phyloP scores from a whole-genome alignment of 768 basidiomycete genomes.

The Boletus vinaceobasis region DNA sequence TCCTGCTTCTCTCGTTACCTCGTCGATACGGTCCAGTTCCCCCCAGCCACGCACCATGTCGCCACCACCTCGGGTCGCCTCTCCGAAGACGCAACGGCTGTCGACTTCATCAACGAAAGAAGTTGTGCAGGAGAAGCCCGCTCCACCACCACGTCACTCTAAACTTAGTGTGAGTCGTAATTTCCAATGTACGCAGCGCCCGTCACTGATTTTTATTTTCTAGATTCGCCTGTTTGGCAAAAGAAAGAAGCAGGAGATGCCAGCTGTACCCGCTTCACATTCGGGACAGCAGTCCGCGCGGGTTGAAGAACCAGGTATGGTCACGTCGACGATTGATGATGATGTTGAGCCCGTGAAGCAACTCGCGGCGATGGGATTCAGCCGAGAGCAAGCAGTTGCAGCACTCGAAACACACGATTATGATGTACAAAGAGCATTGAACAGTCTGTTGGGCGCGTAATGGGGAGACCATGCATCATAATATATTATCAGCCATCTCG shows the following conservation, averaged over 20 bases:
- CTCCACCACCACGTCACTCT: slow-evolving; percentile 55
- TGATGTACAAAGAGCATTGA: slow-evolving; percentile 74
- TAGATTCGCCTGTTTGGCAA: slow-evolving; percentile 74
- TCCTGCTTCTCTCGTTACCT: slow-evolving; percentile 26
- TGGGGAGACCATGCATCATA: slow-evolving; percentile 10
- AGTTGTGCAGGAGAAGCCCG: slow-evolving; percentile 49
- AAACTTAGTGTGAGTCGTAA: slow-evolving; percentile 67
- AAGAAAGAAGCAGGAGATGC: slow-evolving; percentile 64
- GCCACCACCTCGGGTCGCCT: slow-evolving; percentile 47
- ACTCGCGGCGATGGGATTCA: slow-evolving; percentile 89
- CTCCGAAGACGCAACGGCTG: slow-evolving; percentile 54
- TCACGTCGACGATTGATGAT: slow-evolving; percentile 58
- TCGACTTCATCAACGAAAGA: slow-evolving; percentile 59
- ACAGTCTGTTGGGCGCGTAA: slow-evolving; percentile 56
- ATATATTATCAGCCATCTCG: slow-evolving; percentile 20
- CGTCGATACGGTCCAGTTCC: slow-evolving; percentile 34
- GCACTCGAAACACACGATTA: slow-evolving; percentile 85
- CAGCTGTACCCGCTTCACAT: slow-evolving; percentile 38
- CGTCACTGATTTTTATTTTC: slow-evolving; percentile 4
- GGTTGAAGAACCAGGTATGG: slow-evolving; percentile 39
- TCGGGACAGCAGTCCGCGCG: slow-evolving; percentile 39
- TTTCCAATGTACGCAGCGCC: neutral
- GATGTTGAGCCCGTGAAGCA: slow-evolving; percentile 77
- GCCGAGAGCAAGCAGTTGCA: slow-evolving; percentile 70
- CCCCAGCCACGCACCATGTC: slow-evolving; percentile 44